A percentile compares a stretch with the other conserved stretches of the same genome.
phyloP scores from a whole-genome alignment of 2,329 filamentous ascomycete genomes.

The Lecanicillium sp. region DNA sequence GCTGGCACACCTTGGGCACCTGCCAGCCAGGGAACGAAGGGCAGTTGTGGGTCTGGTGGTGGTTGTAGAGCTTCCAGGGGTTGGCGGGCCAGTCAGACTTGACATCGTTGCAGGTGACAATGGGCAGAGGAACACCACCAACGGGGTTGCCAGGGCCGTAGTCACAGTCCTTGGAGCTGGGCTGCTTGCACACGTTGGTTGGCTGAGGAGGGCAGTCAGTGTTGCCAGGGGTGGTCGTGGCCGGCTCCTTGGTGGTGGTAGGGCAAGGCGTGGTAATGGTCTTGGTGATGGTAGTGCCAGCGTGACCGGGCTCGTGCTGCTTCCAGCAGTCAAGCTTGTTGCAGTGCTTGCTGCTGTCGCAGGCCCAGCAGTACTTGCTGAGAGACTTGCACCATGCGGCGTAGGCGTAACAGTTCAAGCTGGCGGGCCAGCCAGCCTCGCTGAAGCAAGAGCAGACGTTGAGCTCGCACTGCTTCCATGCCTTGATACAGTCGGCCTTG shows the following conservation, averaged over 20 bases:
- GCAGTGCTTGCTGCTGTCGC: constrained; percentile 26
- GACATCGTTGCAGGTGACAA: constrained; percentile 48
- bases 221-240: constrained; percentile 19
- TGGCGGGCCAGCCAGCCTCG: constrained; percentile 40
- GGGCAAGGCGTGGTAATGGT: constrained; percentile 23
- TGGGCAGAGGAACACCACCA: constrained; percentile 42
- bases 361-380: constrained; percentile 34
- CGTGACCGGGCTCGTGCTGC: constrained; percentile 31
- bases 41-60: constrained; percentile 34
- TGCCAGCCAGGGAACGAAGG: constrained; percentile 31
- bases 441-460: constrained; percentile 44
- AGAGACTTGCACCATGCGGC: constrained; percentile 40
- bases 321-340: constrained; percentile 36
- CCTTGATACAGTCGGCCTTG: constrained; percentile 30
- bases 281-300: constrained; percentile 24
- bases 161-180: constrained; percentile 48
- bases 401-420: constrained; percentile 43
- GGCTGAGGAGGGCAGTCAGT: constrained; percentile 35
- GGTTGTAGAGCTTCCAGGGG: constrained; percentile 46
- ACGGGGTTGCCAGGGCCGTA: constrained; percentile 59
- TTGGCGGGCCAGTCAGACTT: constrained; percentile 31
- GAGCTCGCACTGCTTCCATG: constrained; percentile 36
- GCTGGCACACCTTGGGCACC: constrained; percentile 35
- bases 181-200: constrained; percentile 46
- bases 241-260: constrained; percentile 19